Evolutionary conservation across 768 basidiomycete species (phyloP).

Genomic region (Hypholoma fasciculare): DNA sequence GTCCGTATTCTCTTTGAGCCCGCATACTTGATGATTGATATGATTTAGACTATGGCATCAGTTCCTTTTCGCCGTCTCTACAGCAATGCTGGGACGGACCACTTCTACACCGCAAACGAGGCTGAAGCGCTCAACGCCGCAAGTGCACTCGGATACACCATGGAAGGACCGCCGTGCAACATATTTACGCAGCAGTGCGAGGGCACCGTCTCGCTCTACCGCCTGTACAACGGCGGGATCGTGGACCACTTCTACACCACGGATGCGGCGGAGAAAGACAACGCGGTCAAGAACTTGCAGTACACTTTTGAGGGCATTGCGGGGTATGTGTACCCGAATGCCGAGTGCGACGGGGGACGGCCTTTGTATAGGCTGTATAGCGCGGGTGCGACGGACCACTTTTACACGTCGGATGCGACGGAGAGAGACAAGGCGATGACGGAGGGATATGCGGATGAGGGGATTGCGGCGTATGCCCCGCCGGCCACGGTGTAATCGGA

Average conservation of each 20-base stretch:
- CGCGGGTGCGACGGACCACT: background rate
- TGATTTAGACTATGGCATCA: background rate
- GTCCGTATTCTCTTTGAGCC: too few species aligned
- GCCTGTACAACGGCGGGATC: background rate
- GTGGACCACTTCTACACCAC: conserved; percentile 10
- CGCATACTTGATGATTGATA: too few species aligned
- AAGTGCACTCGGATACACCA: background rate
- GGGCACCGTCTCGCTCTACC: background rate
- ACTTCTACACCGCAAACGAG: conserved; percentile 5
- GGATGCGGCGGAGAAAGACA: background rate
- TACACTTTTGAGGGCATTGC: conserved; percentile 3
- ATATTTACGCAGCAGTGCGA: background rate
- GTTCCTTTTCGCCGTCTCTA: conserved; percentile 5
- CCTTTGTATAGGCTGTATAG: background rate
- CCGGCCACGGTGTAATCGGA: too few species aligned
- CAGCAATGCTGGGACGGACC: background rate
- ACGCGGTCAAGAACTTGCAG: background rate
- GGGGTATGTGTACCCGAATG: background rate
- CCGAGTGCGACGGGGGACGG: background rate
- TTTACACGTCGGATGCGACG: background rate
- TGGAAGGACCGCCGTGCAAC: background rate
- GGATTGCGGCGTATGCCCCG: background rate
- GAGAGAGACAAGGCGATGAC: background rate
- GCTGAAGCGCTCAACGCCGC: background rate
- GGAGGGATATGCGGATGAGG: background rate